phyloP scores from a whole-genome alignment of 2,329 filamentous ascomycete species.

The Penicillium expansum region DNA sequence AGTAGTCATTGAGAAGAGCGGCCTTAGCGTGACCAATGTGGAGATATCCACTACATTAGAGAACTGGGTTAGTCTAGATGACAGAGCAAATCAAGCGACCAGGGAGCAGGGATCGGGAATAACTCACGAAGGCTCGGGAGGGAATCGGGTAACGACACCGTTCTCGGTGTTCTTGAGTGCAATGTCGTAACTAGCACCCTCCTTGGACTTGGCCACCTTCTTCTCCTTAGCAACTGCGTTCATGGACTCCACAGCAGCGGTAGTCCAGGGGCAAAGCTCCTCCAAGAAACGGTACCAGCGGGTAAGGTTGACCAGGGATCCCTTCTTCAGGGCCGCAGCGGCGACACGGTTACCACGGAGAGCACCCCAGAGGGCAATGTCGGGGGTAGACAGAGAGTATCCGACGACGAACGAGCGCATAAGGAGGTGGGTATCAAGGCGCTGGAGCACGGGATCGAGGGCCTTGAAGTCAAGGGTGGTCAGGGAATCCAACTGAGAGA shows the following conservation, averaged over 20 bases:
- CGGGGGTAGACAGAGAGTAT: slow-evolving; percentile 71
- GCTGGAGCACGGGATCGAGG: slow-evolving; percentile 69
- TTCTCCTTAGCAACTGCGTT: slow-evolving; percentile 68
- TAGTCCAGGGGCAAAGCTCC: slow-evolving; percentile 73
- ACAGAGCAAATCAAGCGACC: not conserved
- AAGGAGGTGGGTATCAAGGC: slow-evolving; percentile 82
- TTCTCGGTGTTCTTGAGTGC: slow-evolving; percentile 79
- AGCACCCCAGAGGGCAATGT: slow-evolving; percentile 79
- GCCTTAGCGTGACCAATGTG: slow-evolving; percentile 97
- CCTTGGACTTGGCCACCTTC: slow-evolving; percentile 66
- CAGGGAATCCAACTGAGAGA: slow-evolving; percentile 52
- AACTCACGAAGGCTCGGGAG: slow-evolving; percentile 83
- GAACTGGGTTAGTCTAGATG: not conserved
- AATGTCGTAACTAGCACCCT: slow-evolving; percentile 85
- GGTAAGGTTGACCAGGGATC: slow-evolving; percentile 69
- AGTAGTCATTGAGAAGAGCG: slow-evolving; percentile 91
- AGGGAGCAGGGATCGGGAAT: not conserved
- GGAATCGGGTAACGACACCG: slow-evolving; percentile 87
- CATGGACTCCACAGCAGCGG: slow-evolving; percentile 66
- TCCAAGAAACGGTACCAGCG: slow-evolving; percentile 90
- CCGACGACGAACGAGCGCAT: slow-evolving; percentile 83
- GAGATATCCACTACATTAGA: slow-evolving; percentile 65
- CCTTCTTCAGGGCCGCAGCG: slow-evolving; percentile 75
- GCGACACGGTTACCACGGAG: slow-evolving; percentile 83
- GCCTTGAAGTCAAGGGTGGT: slow-evolving; percentile 73